phyloP scores from a whole-genome alignment of 805 yeast species.

The Aciculoconidium aculeatum region DNA sequence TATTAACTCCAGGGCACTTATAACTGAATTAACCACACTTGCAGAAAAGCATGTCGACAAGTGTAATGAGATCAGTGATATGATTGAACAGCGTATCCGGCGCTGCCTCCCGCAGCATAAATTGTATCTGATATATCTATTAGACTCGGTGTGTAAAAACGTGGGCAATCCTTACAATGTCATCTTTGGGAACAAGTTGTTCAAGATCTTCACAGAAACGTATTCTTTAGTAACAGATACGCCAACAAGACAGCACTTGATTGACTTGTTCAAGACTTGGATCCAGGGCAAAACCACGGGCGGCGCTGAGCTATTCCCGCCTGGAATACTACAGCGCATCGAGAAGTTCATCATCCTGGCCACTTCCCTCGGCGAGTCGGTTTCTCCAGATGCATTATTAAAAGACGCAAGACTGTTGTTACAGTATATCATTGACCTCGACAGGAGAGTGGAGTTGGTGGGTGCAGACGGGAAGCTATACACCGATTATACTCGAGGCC shows the following conservation, averaged over 20 bases:
- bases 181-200: constrained; percentile 29
- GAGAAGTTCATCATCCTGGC: constrained; percentile 37
- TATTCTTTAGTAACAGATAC: constrained; percentile 36
- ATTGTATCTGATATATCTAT: constrained; percentile 27
- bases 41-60: constrained; percentile 30
- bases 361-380: constrained; percentile 19
- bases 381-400: constrained; percentile 27
- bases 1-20: constrained; percentile 32
- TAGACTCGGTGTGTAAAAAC: constrained; percentile 39
- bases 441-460: constrained; percentile 1
- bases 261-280: constrained; percentile 40
- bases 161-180: constrained; percentile 40
- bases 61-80: constrained; percentile 26
- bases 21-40: constrained; percentile 32
- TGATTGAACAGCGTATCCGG: constrained; percentile 30
- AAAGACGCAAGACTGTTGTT: constrained; percentile 32
- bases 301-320: constrained; percentile 31
- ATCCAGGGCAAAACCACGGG: constrained; percentile 26
- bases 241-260: constrained; percentile 32
- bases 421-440: constrained; percentile 24
- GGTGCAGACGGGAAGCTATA: too few relatives aligned
- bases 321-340: constrained; percentile 21
- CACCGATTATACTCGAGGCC: too few relatives aligned
- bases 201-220: constrained; percentile 31
- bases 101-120: constrained; percentile 35